These are phyloP conservation scores for Laburnicola sp. DNA, from an alignment of 2,329 filamentous ascomycete genomes.

Conservation along the genomic window DNA sequence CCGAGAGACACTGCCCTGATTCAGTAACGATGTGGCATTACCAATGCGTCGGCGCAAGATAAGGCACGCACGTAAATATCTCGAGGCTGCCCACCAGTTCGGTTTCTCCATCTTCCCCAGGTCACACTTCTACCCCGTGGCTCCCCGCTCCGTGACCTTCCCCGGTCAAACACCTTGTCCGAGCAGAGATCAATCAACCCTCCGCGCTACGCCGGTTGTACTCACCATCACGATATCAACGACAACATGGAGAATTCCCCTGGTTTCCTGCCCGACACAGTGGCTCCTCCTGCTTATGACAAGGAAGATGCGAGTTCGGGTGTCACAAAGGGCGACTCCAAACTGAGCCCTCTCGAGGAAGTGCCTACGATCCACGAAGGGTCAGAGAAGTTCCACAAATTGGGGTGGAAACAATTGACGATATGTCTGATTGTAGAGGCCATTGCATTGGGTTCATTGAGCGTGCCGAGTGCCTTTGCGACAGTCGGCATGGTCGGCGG, in stretches of 20 bases:
- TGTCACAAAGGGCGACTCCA: conserved; percentile 40
- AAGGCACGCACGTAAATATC: conserved; percentile 9
- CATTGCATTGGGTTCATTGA: conserved; percentile 53
- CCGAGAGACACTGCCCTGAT: conserved; percentile 7
- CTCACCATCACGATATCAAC: not conserved
- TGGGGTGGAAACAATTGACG: conserved; percentile 57
- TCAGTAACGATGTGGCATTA: conserved; percentile 11
- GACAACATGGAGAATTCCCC: not conserved
- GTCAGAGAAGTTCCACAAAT: conserved; percentile 45
- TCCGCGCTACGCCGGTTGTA: not conserved
- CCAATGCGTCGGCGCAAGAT: conserved; percentile 10
- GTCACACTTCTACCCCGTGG: not conserved
- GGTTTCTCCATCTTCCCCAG: conserved; percentile 3
- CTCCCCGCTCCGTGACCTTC: not conserved
- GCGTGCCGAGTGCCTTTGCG: conserved; percentile 51
- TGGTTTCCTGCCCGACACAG: conserved; percentile 7
- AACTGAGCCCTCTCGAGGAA: conserved; percentile 35
- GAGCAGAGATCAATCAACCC: not conserved
- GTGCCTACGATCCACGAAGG: conserved; percentile 41
- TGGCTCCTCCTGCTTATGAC: conserved; percentile 25
- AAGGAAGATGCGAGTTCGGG: conserved; percentile 30
- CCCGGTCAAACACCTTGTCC: not conserved
- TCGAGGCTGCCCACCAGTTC: not conserved
- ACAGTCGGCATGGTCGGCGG: conserved; percentile 52
- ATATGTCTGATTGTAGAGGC: conserved; percentile 56